Base-by-base conservation (phyloP, 2,329 filamentous ascomycete genomes). In the Phaeosphaeria sp. region DNA sequence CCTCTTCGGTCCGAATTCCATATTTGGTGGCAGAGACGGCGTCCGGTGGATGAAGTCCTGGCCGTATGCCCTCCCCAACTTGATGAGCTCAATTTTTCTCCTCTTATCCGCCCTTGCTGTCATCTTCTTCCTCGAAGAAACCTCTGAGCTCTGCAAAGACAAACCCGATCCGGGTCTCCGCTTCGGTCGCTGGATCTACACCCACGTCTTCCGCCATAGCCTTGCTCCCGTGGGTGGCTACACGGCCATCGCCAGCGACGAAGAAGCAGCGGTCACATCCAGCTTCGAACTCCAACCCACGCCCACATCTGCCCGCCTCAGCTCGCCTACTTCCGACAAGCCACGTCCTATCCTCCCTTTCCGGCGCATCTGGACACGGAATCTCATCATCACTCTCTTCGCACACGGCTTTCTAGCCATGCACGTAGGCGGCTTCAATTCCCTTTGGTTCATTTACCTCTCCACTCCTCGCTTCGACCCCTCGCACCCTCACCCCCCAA, bases 51-150 rank as follows among this genome's bases (percentile, higher is more conserved):
- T 90, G 81, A 80, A 77, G 20, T 76, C 78, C 50, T 91, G 87
- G 75, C 89, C 89, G 0, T 92, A 89, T 75, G 88, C 88, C 1
- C 77, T 92, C 41, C 90, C 90, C 0, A 91, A 90, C 66, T 74
- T 92, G 0, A 78, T 90, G 50, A 90, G 87, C 66, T 87, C 86
- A 1, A 59, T 83, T 0, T 87, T 89, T 55, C 82, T 92, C 11
- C 72, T 85, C 2, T 68, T 79, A 1, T 85, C 87, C 0, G 82
- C 85, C 0, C 50, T 84, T 4, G 77, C 82, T 1, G 82, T 90
- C 2, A 79, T 89, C 55, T 79, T 91, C 22, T 88, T 87, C 13
- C 80, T 92, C 1, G 88, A 92, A 72, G 89, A 91, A 62, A 83
- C 81, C 0, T 73, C 77, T 46, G 79, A 82, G 39, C 63, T 76